A percentile compares a stretch with the other conserved stretches of the same genome.
These are phyloP conservation scores for Scenedesmus sp. DNA, from an alignment of 163 green algal genomes.

Conservation along the genomic window DNA sequence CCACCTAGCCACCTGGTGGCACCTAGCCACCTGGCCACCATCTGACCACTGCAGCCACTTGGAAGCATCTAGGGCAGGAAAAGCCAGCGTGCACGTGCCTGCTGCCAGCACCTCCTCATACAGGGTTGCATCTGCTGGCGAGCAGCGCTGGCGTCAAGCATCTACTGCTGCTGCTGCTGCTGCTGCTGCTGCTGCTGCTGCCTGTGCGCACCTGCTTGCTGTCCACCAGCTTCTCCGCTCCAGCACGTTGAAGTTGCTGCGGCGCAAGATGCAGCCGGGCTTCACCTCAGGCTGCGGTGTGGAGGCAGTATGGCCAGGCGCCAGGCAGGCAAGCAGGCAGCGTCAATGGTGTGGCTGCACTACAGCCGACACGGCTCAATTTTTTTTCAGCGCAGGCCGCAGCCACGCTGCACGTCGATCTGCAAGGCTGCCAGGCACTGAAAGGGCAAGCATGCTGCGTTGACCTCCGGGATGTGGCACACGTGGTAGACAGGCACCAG, in stretches of 20 bases:
- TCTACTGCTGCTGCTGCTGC: background rate
- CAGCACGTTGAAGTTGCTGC: slow-evolving; percentile 94
- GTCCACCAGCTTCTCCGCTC: slow-evolving; percentile 91
- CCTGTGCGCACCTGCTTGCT: slow-evolving; percentile 65
- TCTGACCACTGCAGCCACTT: too few species aligned
- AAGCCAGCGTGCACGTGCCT: too few species aligned
- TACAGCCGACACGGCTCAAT: too few species aligned
- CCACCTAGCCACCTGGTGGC: too few species aligned
- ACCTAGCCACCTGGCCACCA: too few species aligned
- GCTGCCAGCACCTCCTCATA: background rate
- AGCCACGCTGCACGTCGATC: background rate
- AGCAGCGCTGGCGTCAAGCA: too few species aligned
- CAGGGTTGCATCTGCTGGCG: background rate
- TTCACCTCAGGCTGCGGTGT: slow-evolving; percentile 95
- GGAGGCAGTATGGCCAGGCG: background rate
- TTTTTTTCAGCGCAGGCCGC: too few species aligned
- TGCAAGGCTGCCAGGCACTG: background rate
- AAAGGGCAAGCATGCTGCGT: too few species aligned
- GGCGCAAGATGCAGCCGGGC: slow-evolving; percentile 95
- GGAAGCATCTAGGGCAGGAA: too few species aligned
- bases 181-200: slow-evolving; percentile 1
- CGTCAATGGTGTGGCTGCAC: too few species aligned
- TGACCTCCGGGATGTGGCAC: too few species aligned
- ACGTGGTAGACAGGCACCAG: too few species aligned
- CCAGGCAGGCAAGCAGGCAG: background rate